A percentile compares a stretch with the other conserved stretches of the same genome.
phyloP scores from a whole-genome alignment of 768 basidiomycete genomes.

The Boletus huronensis region DNA sequence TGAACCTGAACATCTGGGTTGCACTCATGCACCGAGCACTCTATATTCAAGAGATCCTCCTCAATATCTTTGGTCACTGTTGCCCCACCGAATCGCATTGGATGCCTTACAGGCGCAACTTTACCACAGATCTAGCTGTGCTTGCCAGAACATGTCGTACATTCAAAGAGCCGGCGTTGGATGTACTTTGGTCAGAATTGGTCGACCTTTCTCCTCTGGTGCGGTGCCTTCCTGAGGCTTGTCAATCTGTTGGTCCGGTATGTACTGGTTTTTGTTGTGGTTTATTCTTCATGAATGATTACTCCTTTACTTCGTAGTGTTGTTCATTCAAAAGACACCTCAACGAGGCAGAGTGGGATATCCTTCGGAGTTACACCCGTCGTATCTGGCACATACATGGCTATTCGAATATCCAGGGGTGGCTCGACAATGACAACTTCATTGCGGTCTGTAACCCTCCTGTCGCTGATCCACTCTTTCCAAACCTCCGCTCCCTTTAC shows the following conservation, averaged over 20 bases:
- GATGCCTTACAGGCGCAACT: not conserved
- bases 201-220: not conserved
- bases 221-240: not conserved
- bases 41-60: not conserved
- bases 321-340: not conserved
- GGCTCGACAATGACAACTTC: not conserved
- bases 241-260: not conserved
- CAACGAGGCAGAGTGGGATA: constrained; percentile 1
- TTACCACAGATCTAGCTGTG: not conserved
- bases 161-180: constrained; percentile 1
- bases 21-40: not conserved
- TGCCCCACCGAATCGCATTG: not conserved
- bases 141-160: not conserved
- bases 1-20: not conserved
- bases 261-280: not conserved
- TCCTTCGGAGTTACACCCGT: constrained; percentile 2
- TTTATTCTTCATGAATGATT: not conserved
- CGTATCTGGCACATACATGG: not conserved
- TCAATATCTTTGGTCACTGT: not conserved
- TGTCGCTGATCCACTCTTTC: not conserved
- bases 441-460: not conserved
- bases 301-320: not conserved
- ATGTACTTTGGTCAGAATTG: not conserved
- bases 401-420: not conserved
- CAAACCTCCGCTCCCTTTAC: not conserved